These are phyloP conservation scores for Erigeron philadelphicus DNA, from an alignment of 140 eudicot genomes.

Conservation along the genomic window DNA sequence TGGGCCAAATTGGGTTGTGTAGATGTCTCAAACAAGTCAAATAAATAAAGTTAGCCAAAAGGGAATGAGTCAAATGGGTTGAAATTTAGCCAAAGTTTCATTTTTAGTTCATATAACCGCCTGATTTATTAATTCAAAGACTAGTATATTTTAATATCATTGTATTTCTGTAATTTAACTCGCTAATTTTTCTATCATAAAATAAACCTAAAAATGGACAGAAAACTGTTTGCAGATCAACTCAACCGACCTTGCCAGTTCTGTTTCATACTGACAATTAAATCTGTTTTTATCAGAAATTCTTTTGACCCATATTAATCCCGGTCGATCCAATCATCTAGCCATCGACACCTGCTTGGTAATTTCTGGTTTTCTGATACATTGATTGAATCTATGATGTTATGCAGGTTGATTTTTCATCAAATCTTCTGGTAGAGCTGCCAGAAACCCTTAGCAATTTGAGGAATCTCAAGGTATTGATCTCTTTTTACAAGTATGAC, in stretches of 20 bases:
- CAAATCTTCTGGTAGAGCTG: slow-evolving; percentile 73
- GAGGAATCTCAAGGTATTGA: slow-evolving; percentile 58
- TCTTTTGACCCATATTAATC: not conserved
- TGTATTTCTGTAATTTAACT: not conserved
- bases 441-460: slow-evolving; percentile 66
- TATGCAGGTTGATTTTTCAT: slow-evolving; percentile 80
- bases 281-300: not conserved
- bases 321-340: not conserved
- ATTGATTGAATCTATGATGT: slow-evolving; percentile 26
- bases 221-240: not conserved
- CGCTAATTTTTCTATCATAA: not conserved
- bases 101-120: not conserved
- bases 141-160: slow-evolving; percentile 3
- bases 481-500: not conserved
- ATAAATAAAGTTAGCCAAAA: not conserved
- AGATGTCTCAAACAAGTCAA: not conserved
- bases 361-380: not conserved
- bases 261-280: not conserved
- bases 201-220: not conserved
- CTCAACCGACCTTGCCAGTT: not conserved
- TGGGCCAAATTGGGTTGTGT: not conserved
- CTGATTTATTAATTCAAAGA: not conserved
- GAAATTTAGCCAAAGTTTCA: not conserved
- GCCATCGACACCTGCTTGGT: slow-evolving; percentile 7
- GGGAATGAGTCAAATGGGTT: not conserved